Evolutionary conservation across 2,329 filamentous ascomycete species (phyloP).

Genomic region (Ophiostoma quercus): DNA sequence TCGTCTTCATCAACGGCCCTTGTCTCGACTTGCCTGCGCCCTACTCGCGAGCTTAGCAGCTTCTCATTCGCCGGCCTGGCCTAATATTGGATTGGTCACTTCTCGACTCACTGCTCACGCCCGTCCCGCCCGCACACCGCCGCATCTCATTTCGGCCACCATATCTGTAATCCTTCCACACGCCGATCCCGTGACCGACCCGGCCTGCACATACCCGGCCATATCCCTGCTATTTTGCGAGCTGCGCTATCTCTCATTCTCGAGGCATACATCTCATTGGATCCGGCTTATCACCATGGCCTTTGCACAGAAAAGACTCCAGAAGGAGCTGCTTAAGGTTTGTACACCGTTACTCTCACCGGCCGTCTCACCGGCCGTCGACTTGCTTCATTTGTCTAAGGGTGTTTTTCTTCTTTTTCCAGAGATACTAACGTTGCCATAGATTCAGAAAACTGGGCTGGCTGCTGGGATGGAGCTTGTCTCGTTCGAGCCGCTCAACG

Average conservation of each 20-base stretch:
- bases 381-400: not conserved
- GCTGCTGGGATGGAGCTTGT: constrained; percentile 73
- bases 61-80: not conserved
- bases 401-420: not conserved
- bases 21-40: not conserved
- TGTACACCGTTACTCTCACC: constrained; percentile 11
- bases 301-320: constrained; percentile 48
- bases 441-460: constrained; percentile 51
- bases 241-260: not conserved
- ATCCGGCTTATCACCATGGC: constrained; percentile 27
- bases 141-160: not conserved
- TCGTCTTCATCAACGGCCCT: not conserved
- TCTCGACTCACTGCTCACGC: not conserved
- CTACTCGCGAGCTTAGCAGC: not conserved
- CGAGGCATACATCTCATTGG: not conserved
- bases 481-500: constrained; percentile 72
- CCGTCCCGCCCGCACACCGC: not conserved
- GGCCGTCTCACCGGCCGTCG: not conserved
- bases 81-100: not conserved
- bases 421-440: not conserved
- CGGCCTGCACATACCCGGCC: constrained; percentile 2
- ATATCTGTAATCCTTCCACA: not conserved
- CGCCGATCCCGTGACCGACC: constrained; percentile 8
- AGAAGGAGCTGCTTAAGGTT: constrained; percentile 57
- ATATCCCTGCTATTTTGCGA: not conserved